A percentile compares a stretch with the other conserved stretches of the same genome.
Conservation (phyloP, 305 asterid species). For the Euphrasia arctica region DNA sequence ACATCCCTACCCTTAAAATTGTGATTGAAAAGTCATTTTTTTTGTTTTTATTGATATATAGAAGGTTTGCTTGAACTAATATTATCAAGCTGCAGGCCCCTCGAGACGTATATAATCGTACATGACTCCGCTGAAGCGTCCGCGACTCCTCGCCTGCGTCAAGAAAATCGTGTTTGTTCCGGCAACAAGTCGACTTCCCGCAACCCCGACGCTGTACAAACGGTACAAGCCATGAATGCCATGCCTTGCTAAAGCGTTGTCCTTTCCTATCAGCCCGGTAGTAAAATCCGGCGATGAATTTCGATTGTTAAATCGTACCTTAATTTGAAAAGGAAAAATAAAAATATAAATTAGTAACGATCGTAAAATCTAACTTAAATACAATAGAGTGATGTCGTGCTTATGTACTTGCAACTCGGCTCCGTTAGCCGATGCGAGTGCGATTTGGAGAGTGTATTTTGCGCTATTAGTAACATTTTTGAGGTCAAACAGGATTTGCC, state of each 20-base stretch:
- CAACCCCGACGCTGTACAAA: constrained; percentile 29
- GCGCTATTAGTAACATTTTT: constrained; percentile 21
- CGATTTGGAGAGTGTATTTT: constrained; percentile 53
- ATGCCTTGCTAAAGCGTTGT: constrained; percentile 66
- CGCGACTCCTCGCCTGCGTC: constrained; percentile 37
- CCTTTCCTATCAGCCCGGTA: constrained; percentile 44
- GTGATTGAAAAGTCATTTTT: too few relatives aligned
- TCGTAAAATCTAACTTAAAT: too few relatives aligned
- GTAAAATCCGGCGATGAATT: constrained; percentile 28
- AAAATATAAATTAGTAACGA: background rate
- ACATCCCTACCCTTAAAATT: too few relatives aligned
- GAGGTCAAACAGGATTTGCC: constrained; percentile 47
- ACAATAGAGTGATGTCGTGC: background rate
- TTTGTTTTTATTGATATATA: background rate
- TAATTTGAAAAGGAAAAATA: background rate
- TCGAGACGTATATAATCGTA: constrained; percentile 62
- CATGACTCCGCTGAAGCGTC: constrained; percentile 44
- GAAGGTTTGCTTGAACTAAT: background rate
- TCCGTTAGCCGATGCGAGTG: constrained; percentile 49
- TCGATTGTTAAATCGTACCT: constrained; percentile 47
- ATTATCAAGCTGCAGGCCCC: constrained; percentile 30
- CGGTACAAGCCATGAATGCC: constrained; percentile 61
- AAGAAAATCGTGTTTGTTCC: constrained; percentile 48
- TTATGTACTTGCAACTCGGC: constrained; percentile 54
- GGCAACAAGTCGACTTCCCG: constrained; percentile 27